Evolutionary conservation across 441 rosid genomes (phyloP), one percentile per base, ranked within the genome.

Genomic region (Sinapis alba): DNA sequence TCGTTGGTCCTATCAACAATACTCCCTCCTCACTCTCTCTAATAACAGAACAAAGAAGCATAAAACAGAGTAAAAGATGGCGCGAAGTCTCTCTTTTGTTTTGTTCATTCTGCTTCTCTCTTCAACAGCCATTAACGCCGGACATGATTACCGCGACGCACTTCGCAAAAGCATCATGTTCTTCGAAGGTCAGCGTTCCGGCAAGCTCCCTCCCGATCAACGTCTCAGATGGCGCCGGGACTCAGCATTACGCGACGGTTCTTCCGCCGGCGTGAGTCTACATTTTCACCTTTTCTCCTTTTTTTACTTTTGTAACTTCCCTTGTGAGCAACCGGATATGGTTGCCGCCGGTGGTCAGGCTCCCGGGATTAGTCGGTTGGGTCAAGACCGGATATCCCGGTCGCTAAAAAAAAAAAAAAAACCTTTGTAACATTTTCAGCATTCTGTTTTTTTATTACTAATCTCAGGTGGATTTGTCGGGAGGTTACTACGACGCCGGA

Each of bases 181-280:
- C 81, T 88, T 86, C 72, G 93, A 88, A 72, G 93, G 93, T 71
- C 90, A 88, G 72, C 89, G 93, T 3, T 88, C 93, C 12, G 93
- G 93, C 6, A 71, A 70, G 58, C 89, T 88, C 11, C 89, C 93
- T 27, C 85, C 88, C 0, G 90, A 88, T 71, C 93, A 88, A 73
- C 90, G 93, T 3, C 63, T 86, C 53, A 11, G 68, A 56, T 88
- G 93, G 93, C 89, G 93, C 65, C 79, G 80, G 16, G 89, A 88
- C 82, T 88, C 93, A 23, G 93, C 86, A 54, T 75, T 88, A 78
- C 90, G 68, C 69, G 93, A 88, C 74, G 93, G 93, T 6, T 76
- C 80, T 24, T 60, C 90, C 11, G 86, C 89, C 62, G 89, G 90
- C 0, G 93, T 88, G 71, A 41, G 71, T 27, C 56, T 36, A 51